Evolutionary conservation across 345 rosid genomes (phyloP), one percentile per base, ranked within the genome.

Genomic region (Psidium friedrichsthalianum): DNA sequence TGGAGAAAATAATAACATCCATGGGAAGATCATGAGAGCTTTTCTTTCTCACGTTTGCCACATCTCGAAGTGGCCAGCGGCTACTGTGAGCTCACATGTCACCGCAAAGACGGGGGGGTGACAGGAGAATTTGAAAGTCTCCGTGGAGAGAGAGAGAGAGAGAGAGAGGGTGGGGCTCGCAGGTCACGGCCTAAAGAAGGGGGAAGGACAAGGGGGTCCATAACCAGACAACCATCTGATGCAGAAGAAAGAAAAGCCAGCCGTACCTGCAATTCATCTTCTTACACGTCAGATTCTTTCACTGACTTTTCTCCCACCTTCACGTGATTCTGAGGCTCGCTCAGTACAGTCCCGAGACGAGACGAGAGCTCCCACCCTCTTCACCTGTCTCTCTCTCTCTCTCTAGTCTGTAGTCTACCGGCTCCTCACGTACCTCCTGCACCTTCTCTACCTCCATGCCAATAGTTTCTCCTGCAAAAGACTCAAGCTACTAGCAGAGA

Each of bases 301-400:
- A 11, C 12, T 18, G 18, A 8, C 40, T 69, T 36, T 69, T 69
- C 74, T 85, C 85, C 78, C 78, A 42, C 82, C 76, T 92, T 93
- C 98, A 95, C 96, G 98, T 95, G 98, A 92, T 90, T 88, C 94
- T 89, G 92, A 90, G 86, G 51, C 84, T 89, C 88, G 86, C 86
- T 2, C 47, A 11, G 64, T 86, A 87, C 83, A 12, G 56, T 29
- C 76, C 76, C 76, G 42, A 32, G 42, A 29, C 42, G 22, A 29
- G 32, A 29, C 74, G 42, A 29, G 22, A 64, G 82, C 86, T 44
- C 83, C 93, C 84, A 11, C 88, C 61, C 76, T 87, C 83, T 58
- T 86, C 47, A 24, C 85, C 89, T 36, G 44, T 51, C 18, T 51
- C 42, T 59, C 18, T 58, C 36, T 21, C 89, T 8, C 78, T 61